Evolutionary conservation across 495 filamentous ascomycete species (phyloP).

Genomic region (Astrocystis sublimbata): DNA sequence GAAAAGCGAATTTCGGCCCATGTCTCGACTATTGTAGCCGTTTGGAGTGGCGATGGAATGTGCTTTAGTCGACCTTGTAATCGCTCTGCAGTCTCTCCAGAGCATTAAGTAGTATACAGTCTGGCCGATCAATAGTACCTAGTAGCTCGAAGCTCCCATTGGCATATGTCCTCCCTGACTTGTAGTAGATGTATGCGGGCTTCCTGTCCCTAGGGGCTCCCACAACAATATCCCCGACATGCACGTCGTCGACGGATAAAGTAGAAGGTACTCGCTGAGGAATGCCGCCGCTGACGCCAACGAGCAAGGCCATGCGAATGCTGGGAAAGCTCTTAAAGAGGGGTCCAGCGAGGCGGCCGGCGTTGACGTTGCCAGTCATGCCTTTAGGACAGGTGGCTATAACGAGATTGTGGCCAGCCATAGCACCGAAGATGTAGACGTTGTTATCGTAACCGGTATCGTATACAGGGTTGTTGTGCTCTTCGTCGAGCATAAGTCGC

Average conservation of each 20-base stretch:
- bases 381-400: background rate
- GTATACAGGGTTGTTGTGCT: background rate
- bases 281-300: background rate
- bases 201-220: background rate
- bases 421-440: background rate
- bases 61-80: background rate
- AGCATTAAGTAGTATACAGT: background rate
- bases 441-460: background rate
- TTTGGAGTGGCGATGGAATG: background rate
- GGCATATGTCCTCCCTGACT: background rate
- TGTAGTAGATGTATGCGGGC: background rate
- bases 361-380: background rate
- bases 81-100: background rate
- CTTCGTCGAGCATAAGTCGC: background rate
- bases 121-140: background rate
- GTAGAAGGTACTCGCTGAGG: background rate
- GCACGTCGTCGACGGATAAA: background rate
- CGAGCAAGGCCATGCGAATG: background rate
- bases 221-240: background rate
- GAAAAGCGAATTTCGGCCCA: background rate
- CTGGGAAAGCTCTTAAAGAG: background rate
- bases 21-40: background rate
- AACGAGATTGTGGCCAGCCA: background rate
- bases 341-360: background rate
- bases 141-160: background rate